Percentiles rank a stretch among this genome's conserved stretches.
Evolutionary conservation across 768 basidiomycete genomes (phyloP).

Genomic region (Rhodosporidiobolus sp.): DNA sequence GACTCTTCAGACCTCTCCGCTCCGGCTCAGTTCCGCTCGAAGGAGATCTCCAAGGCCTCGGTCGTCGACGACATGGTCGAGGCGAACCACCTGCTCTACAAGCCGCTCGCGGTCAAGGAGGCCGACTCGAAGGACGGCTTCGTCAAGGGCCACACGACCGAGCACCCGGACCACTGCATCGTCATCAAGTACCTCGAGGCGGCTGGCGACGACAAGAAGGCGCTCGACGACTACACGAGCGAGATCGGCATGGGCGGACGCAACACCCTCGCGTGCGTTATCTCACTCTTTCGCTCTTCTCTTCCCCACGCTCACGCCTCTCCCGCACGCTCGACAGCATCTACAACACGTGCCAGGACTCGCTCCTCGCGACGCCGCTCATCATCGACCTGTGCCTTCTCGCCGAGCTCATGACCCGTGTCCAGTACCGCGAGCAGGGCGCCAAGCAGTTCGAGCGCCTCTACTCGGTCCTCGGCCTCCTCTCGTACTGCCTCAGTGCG

Average conservation of each 20-base stretch:
- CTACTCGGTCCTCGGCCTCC: conserved; percentile 84
- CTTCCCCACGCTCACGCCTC: neutral
- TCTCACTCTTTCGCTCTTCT: conserved; percentile 53
- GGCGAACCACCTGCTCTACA: conserved; percentile 76
- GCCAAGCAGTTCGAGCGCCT: conserved; percentile 68
- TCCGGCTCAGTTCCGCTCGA: conserved; percentile 90
- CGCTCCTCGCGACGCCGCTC: conserved; percentile 88
- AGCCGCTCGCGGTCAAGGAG: conserved; percentile 55
- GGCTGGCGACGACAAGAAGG: conserved; percentile 94
- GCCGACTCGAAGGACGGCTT: conserved; percentile 52
- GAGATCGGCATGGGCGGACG: conserved; percentile 96
- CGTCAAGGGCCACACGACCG: conserved; percentile 56
- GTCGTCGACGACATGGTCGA: conserved; percentile 98
- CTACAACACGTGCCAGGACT: conserved; percentile 97
- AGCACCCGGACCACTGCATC: conserved; percentile 95
- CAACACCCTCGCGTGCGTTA: conserved; percentile 68
- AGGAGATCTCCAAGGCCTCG: conserved; percentile 95
- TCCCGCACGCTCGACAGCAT: conserved; percentile 43
- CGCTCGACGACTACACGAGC: conserved; percentile 97
- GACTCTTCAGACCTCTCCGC: conserved; percentile 45
- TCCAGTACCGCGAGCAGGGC: conserved; percentile 67
- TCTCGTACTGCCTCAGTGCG: conserved; percentile 97
- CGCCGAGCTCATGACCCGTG: conserved; percentile 86
- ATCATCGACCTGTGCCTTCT: conserved; percentile 92
- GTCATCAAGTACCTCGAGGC: conserved; percentile 63